Conservation (phyloP, 1,284 basidiomycete genomes). For the Sutorius eximius region DNA sequence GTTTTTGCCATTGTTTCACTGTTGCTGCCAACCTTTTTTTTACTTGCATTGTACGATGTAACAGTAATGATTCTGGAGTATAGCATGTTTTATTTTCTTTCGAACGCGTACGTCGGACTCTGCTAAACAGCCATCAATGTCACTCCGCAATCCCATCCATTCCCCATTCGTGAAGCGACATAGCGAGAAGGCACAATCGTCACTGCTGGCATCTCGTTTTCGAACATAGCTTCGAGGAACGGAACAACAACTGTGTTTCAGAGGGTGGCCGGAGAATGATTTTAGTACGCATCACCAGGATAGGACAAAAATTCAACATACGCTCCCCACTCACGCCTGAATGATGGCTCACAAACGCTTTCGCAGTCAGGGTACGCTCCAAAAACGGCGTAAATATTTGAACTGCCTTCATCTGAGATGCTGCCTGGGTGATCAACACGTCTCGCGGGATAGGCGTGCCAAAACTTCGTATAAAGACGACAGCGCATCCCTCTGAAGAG, state of each 20-base stretch:
- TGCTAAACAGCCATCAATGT: constrained; percentile 36
- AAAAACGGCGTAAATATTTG: constrained; percentile 20
- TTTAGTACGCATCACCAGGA: constrained; percentile 1
- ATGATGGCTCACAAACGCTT: constrained; percentile 24
- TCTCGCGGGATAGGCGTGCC: constrained; percentile 1
- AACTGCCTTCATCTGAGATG: constrained; percentile 28
- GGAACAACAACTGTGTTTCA: constrained; percentile 14
- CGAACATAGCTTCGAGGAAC: constrained; percentile 22
- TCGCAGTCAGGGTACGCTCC: constrained; percentile 24
- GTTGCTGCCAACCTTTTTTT: background rate
- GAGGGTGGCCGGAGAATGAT: background rate
- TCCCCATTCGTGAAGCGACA: constrained; percentile 41
- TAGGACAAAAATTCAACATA: constrained; percentile 13
- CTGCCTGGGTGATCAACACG: constrained; percentile 11
- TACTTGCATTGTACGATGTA: constrained; percentile 5
- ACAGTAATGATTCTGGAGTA: background rate
- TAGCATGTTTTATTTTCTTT: background rate
- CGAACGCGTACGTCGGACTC: background rate
- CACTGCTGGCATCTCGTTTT: constrained; percentile 39
- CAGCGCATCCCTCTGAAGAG: constrained; percentile 39
- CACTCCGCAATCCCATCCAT: constrained; percentile 61
- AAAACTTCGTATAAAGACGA: constrained; percentile 46
- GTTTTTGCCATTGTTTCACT: constrained; percentile 1
- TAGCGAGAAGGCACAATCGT: constrained; percentile 55
- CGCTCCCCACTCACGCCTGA: constrained; percentile 7